Evolutionary conservation across 2,329 filamentous ascomycete genomes (phyloP).

Genomic region (Myotisia sp.): DNA sequence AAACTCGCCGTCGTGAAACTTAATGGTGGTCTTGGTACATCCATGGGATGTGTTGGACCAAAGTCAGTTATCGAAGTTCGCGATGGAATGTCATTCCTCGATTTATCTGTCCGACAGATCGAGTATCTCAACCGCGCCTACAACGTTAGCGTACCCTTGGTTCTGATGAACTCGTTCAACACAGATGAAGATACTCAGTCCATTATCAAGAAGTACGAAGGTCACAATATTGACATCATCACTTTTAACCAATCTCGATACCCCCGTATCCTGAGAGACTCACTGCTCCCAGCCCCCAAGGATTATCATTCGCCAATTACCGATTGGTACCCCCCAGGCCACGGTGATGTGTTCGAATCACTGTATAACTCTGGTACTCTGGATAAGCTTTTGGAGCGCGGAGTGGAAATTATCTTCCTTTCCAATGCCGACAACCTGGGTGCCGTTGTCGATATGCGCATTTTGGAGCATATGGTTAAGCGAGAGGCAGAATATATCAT

Average conservation of each 20-base stretch:
- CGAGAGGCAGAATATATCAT: slow-evolving; percentile 97
- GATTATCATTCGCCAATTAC: slow-evolving; percentile 70
- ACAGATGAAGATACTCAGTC: slow-evolving; percentile 94
- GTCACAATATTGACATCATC: slow-evolving; percentile 97
- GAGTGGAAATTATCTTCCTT: slow-evolving; percentile 95
- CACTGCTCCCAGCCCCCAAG: slow-evolving; percentile 89
- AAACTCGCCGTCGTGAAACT: slow-evolving; percentile 98
- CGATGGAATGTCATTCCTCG: slow-evolving; percentile 99
- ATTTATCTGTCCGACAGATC: slow-evolving; percentile 95
- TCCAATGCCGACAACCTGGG: slow-evolving; percentile 99
- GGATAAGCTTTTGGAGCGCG: slow-evolving; percentile 86
- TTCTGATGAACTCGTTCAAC: slow-evolving; percentile 99
- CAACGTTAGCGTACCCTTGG: slow-evolving; percentile 90
- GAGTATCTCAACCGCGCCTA: slow-evolving; percentile 99
- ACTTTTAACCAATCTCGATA: slow-evolving; percentile 99
- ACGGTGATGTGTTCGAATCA: slow-evolving; percentile 99
- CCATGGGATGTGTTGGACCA: slow-evolving; percentile 97
- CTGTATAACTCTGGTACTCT: slow-evolving; percentile 98
- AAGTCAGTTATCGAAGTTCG: slow-evolving; percentile 99
- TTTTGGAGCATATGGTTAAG: slow-evolving; percentile 98
- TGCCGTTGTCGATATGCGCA: slow-evolving; percentile 92
- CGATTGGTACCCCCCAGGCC: slow-evolving; percentile 97
- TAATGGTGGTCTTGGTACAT: slow-evolving; percentile 97
- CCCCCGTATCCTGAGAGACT: slow-evolving; percentile 96
- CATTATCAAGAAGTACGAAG: slow-evolving; percentile 99